Conservation (phyloP, 2,329 filamentous ascomycete genomes). For the Grosmannia huntii region DNA sequence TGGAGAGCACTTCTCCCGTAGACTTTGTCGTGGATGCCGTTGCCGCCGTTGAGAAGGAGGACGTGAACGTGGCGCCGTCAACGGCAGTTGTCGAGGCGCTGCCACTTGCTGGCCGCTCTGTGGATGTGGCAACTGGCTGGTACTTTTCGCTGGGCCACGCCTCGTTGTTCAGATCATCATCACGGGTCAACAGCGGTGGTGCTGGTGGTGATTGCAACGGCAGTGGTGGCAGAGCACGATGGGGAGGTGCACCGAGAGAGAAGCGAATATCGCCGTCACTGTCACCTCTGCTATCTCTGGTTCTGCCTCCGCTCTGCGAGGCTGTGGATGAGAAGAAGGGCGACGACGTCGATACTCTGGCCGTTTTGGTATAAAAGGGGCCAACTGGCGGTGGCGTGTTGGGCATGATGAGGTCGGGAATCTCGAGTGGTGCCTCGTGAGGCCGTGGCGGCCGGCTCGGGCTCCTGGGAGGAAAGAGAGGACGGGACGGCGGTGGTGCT, state of each 20-base stretch:
- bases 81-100: not conserved
- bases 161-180: not conserved
- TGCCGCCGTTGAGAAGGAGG: not conserved
- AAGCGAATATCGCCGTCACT: not conserved
- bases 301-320: not conserved
- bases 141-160: not conserved
- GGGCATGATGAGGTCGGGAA: conserved; percentile 21
- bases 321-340: not conserved
- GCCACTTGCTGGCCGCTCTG: not conserved
- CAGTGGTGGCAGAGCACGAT: not conserved
- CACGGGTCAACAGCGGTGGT: not conserved
- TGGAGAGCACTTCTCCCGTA: not conserved
- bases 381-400: conserved; percentile 9
- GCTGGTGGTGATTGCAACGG: not conserved
- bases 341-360: not conserved
- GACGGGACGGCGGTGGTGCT: not conserved
- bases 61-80: not conserved
- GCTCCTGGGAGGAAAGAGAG: conserved; percentile 14
- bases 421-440: conserved; percentile 23
- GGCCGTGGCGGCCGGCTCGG: conserved; percentile 23
- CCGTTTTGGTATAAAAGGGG: not conserved
- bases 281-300: not conserved
- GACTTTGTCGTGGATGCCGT: not conserved
- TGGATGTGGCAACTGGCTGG: not conserved
- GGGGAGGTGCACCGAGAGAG: not conserved